These are phyloP conservation scores for Thielaviopsis ethacetica DNA, from an alignment of 2,329 filamentous ascomycete genomes.

Conservation along the genomic window DNA sequence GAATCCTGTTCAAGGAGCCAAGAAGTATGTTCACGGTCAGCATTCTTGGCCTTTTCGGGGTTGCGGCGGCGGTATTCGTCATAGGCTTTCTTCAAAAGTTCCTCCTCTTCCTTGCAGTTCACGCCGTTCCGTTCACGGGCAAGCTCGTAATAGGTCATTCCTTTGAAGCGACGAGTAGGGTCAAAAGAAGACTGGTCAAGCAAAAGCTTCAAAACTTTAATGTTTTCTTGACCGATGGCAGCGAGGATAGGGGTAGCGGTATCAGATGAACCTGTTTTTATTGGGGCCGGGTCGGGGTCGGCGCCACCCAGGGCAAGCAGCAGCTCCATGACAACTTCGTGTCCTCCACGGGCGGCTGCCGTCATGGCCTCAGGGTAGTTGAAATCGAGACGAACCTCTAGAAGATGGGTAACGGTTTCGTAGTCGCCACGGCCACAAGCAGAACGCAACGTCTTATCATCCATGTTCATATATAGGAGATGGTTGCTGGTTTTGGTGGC, in stretches of 20 bases:
- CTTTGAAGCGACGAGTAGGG: conserved; percentile 59
- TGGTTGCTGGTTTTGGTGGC: conserved; percentile 50
- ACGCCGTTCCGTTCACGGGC: conserved; percentile 69
- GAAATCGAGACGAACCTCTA: conserved; percentile 43
- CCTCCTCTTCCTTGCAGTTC: conserved; percentile 77
- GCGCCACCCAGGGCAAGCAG: conserved; percentile 51
- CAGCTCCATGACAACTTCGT: conserved; percentile 73
- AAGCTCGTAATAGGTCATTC: conserved; percentile 74
- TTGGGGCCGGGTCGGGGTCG: conserved; percentile 51
- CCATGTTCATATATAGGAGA: conserved; percentile 44
- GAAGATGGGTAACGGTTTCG: conserved; percentile 42
- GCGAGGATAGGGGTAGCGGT: conserved; percentile 85
- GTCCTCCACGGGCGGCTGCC: conserved; percentile 79
- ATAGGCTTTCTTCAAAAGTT: conserved; percentile 61
- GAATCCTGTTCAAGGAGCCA: conserved; percentile 10
- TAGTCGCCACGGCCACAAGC: conserved; percentile 46
- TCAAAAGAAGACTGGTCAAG: conserved; percentile 66
- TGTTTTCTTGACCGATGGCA: conserved; percentile 77
- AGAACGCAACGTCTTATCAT: conserved; percentile 42
- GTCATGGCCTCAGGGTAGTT: conserved; percentile 77
- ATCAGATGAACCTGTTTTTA: conserved; percentile 44
- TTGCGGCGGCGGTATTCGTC: conserved; percentile 44
- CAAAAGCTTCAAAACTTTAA: conserved; percentile 68
- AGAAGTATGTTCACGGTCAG: conserved; percentile 20
- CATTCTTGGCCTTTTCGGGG: conserved; percentile 32